Percentiles rank a stretch among this genome's conserved stretches.
phyloP scores from a whole-genome alignment of 2,329 filamentous ascomycete species.

The Colletotrichum lini region DNA sequence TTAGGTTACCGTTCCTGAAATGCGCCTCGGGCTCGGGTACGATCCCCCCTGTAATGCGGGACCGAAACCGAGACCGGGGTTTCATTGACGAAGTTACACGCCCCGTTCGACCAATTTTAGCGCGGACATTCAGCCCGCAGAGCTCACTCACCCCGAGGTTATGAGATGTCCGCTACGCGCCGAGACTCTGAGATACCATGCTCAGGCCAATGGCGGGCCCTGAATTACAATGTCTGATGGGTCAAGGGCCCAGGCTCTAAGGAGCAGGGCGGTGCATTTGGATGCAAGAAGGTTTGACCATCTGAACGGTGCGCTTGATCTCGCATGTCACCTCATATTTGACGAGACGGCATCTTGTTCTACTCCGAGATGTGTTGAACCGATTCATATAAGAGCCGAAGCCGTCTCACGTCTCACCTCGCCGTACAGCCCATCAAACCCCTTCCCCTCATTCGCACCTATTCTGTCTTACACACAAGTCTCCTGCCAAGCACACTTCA shows the following conservation, averaged over 20 bases:
- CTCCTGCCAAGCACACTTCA: background rate
- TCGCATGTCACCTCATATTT: slow-evolving; percentile 3
- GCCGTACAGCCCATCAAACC: too few relatives aligned
- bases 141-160: background rate
- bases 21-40: background rate
- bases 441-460: too few relatives aligned
- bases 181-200: background rate
- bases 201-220: background rate
- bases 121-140: background rate
- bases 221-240: background rate
- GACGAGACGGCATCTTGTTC: background rate
- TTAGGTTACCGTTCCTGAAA: background rate
- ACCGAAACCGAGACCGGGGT: slow-evolving; percentile 29
- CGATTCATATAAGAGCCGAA: slow-evolving; percentile 2
- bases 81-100: slow-evolving; percentile 4
- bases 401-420: background rate
- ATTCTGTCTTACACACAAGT: background rate
- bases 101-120: background rate
- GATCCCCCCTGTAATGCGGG: slow-evolving; percentile 3
- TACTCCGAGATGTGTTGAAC: background rate
- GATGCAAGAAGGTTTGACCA: background rate
- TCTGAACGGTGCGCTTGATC: background rate
- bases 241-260: background rate
- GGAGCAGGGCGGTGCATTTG: background rate
- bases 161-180: background rate